These are phyloP conservation scores for Kingdonia uniflora DNA, from an alignment of 164 flowering plant species.

Conservation along the genomic window DNA sequence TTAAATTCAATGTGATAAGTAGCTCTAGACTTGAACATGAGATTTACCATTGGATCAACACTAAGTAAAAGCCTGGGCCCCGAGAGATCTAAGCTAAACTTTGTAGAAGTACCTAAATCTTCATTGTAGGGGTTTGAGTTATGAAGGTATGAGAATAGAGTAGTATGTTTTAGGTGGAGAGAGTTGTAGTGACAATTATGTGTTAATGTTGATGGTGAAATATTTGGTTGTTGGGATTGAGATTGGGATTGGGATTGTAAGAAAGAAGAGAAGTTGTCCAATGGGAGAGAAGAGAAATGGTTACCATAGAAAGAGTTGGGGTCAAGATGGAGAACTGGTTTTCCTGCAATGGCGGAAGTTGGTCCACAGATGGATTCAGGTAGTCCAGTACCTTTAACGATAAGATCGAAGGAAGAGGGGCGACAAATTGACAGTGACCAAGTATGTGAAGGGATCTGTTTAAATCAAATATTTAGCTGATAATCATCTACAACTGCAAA, in stretches of 20 bases:
- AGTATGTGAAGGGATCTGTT: too few relatives aligned
- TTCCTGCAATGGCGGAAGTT: slow-evolving; percentile 58
- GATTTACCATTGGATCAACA: slow-evolving; percentile 53
- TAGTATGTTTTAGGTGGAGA: slow-evolving; percentile 21
- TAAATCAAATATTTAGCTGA: too few relatives aligned
- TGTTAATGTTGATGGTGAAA: background rate
- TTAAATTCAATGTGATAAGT: slow-evolving; percentile 69
- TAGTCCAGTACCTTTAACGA: too few relatives aligned
- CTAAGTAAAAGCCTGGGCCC: slow-evolving; percentile 82
- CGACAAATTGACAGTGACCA: too few relatives aligned
- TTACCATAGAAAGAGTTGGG: too few relatives aligned
- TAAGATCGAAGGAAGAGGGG: too few relatives aligned
- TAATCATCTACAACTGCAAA: too few relatives aligned
- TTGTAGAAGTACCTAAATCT: slow-evolving; percentile 25
- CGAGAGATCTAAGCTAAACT: slow-evolving; percentile 47
- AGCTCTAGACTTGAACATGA: slow-evolving; percentile 52
- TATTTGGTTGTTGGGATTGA: slow-evolving; percentile 18
- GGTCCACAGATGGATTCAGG: slow-evolving; percentile 70
- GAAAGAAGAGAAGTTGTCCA: slow-evolving; percentile 36
- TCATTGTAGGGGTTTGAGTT: slow-evolving; percentile 26
- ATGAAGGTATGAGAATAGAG: slow-evolving; percentile 46
- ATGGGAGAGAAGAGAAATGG: too few relatives aligned
- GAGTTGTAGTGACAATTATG: too few relatives aligned
- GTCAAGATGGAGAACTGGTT: too few relatives aligned
- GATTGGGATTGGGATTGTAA: too few relatives aligned